A percentile compares a stretch with the other conserved stretches of the same genome.
Evolutionary conservation across 345 rosid species (phyloP).

Genomic region (Euclidium syriacum): DNA sequence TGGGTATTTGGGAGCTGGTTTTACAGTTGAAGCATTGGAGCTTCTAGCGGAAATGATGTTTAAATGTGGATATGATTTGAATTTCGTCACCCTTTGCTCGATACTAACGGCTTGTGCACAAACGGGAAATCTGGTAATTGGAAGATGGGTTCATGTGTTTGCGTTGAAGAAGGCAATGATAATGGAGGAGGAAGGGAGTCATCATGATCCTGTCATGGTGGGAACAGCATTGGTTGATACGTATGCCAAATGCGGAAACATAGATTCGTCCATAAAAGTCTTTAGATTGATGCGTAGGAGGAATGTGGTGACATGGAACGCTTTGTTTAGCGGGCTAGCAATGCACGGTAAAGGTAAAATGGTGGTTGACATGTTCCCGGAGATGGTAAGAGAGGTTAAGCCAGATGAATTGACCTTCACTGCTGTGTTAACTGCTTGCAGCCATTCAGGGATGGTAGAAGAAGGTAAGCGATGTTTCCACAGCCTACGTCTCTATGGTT

Average conservation of each 20-base stretch:
- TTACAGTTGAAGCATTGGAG: conserved; percentile 36
- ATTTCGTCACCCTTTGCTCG: conserved; percentile 54
- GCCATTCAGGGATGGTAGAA: conserved; percentile 72
- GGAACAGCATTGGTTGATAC: conserved; percentile 78
- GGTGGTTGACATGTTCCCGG: conserved; percentile 46
- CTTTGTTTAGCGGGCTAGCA: conserved; percentile 66
- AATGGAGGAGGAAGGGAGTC: conserved; percentile 39
- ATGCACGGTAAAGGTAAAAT: conserved; percentile 61
- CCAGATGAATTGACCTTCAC: conserved; percentile 74
- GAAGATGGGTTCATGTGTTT: conserved; percentile 73
- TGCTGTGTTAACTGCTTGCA: conserved; percentile 70
- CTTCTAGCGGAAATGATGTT: conserved; percentile 50
- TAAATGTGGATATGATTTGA: conserved; percentile 35
- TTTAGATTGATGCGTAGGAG: conserved; percentile 48
- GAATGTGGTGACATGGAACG: conserved; percentile 82
- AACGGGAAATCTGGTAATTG: conserved; percentile 57
- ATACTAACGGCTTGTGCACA: conserved; percentile 63
- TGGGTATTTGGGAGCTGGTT: conserved; percentile 61
- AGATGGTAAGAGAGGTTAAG: conserved; percentile 55
- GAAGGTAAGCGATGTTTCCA: conserved; percentile 46
- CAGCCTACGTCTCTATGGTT: conserved; percentile 37
- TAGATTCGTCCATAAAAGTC: conserved; percentile 43
- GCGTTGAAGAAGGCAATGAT: conserved; percentile 48
- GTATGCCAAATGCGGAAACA: conserved; percentile 82
- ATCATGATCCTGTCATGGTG: conserved; percentile 42